Percentiles rank a stretch among this genome's conserved stretches.
Evolutionary conservation across 208 protist species (phyloP).

Genomic region (Trypanosoma melophagium): DNA sequence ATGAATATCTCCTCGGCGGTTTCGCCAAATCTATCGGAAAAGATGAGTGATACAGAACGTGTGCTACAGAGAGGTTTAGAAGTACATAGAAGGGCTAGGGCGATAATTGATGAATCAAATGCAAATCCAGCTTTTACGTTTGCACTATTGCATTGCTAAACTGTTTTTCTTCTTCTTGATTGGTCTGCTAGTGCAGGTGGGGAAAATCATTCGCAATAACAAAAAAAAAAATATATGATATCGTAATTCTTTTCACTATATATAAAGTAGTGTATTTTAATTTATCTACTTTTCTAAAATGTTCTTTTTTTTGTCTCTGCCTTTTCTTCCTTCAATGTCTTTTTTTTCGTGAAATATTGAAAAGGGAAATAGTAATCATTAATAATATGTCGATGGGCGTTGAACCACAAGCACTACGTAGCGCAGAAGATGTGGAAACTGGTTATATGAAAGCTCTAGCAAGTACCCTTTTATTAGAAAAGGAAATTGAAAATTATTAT

Average conservation of each 20-base stretch:
- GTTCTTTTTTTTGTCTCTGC: neutral
- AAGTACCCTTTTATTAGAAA: constrained; percentile 47
- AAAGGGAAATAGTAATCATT: neutral
- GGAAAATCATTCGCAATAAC: too few relatives aligned
- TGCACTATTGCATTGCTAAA: constrained; percentile 5
- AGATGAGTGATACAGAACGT: neutral
- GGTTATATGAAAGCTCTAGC: constrained; percentile 44
- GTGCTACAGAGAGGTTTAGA: constrained; percentile 4
- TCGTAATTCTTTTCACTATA: too few relatives aligned
- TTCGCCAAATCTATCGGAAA: neutral
- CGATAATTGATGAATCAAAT: neutral
- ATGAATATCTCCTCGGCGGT: neutral
- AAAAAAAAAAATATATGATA: too few relatives aligned
- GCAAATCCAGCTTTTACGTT: constrained; percentile 22
- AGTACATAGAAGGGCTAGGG: neutral
- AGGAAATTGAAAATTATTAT: constrained; percentile 78
- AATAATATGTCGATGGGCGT: constrained; percentile 12
- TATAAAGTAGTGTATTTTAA: neutral
- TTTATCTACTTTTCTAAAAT: neutral
- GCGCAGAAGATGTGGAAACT: constrained; percentile 2
- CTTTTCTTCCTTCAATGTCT: neutral
- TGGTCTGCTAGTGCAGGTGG: too few relatives aligned
- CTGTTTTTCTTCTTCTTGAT: neutral
- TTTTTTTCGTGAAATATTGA: neutral
- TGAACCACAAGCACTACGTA: constrained; percentile 14